Evolutionary conservation across 1,284 basidiomycete species (phyloP).

Genomic region (Ganoderma meredithae): DNA sequence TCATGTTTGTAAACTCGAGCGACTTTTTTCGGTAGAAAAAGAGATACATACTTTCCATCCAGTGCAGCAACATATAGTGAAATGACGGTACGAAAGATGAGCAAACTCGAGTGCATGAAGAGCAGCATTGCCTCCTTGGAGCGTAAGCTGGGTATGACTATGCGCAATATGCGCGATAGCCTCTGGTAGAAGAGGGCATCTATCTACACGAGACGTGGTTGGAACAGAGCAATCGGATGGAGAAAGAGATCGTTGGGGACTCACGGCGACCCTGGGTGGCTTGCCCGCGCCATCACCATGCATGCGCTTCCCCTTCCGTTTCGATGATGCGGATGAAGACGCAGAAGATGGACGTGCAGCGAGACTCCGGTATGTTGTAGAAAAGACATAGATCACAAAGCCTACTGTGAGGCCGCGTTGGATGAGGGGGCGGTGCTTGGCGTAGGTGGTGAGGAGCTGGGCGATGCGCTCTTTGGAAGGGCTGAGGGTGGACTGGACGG

Average conservation of each 20-base stretch:
- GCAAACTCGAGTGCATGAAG: conserved; percentile 86
- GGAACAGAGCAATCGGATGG: not conserved
- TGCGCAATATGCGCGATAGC: conserved; percentile 79
- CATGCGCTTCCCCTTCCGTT: conserved; percentile 50
- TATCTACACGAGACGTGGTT: conserved; percentile 54
- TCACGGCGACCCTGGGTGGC: conserved; percentile 69
- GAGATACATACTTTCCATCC: conserved; percentile 83
- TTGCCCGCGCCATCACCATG: conserved; percentile 49
- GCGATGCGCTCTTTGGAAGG: conserved; percentile 44
- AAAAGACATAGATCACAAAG: conserved; percentile 71
- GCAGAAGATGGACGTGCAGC: conserved; percentile 46
- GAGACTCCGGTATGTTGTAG: conserved; percentile 63
- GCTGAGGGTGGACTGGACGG: conserved; percentile 39
- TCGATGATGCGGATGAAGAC: conserved; percentile 34
- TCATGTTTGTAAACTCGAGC: not conserved
- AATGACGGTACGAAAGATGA: conserved; percentile 90
- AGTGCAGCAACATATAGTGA: conserved; percentile 96
- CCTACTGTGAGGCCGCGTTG: conserved; percentile 72
- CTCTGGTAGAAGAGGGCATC: conserved; percentile 92
- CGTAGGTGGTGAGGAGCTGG: conserved; percentile 60
- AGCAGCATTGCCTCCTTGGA: conserved; percentile 91
- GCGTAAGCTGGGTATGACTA: conserved; percentile 87
- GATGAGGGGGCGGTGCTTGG: conserved; percentile 68
- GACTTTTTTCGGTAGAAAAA: conserved; percentile 11
- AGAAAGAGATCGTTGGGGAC: conserved; percentile 37